A percentile compares a stretch with the other conserved stretches of the same genome.
Conservation (phyloP, 352 stramenopile genomes). For the Pelagophyceae sp. region DNA sequence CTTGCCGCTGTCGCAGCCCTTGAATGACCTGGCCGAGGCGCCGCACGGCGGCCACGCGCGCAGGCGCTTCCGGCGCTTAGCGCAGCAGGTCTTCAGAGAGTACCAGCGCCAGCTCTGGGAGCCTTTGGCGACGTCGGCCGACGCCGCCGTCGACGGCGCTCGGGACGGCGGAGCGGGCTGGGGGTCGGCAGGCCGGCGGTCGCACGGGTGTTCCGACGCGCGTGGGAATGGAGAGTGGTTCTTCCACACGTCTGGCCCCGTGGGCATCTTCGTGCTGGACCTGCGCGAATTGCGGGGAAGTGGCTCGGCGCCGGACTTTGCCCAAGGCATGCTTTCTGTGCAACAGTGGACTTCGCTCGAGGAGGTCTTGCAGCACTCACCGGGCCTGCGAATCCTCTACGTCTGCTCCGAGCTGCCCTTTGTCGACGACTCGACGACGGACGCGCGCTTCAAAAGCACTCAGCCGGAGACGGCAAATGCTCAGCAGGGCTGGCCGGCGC, state of each 20-base stretch:
- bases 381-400: conserved; percentile 23
- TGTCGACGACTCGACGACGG: conserved; percentile 27
- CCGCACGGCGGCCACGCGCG: neutral
- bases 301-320: neutral
- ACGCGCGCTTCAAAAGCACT: conserved; percentile 27
- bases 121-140: neutral
- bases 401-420: conserved; percentile 29
- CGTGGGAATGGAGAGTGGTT: conserved; percentile 19
- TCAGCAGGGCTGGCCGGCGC: conserved; percentile 19
- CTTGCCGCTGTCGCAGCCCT: no score
- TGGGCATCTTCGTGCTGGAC: conserved; percentile 21
- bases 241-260: conserved; percentile 25
- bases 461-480: conserved; percentile 9
- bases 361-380: conserved; percentile 15
- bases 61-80: neutral
- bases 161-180: no score
- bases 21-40: no score
- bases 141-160: neutral
- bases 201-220: neutral
- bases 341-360: conserved; percentile 28
- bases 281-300: no score
- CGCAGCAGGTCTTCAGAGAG: conserved; percentile 28
- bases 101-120: conserved; percentile 36
- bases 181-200: no score
- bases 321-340: no score